Evolutionary conservation across 306 rosid genomes (phyloP).

Genomic region (Prinsepia uniflora): DNA sequence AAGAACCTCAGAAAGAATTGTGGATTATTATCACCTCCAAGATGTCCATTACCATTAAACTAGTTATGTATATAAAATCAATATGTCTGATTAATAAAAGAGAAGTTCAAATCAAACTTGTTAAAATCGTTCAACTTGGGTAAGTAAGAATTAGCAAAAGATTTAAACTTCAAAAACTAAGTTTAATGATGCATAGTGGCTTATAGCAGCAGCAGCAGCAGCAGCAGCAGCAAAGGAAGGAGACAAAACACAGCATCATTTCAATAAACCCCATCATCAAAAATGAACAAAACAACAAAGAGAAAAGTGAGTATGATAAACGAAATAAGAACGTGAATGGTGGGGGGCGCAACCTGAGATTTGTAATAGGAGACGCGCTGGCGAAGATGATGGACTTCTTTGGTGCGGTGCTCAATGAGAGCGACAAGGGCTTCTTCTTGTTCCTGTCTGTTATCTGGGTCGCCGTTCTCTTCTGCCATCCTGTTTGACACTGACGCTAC

Average conservation of each 20-base stretch:
- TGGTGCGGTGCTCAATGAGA: slow-evolving; percentile 74
- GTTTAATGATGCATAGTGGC: neutral
- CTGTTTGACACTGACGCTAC: neutral
- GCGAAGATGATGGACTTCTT: slow-evolving; percentile 59
- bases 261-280: neutral
- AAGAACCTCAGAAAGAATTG: neutral
- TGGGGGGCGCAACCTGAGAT: slow-evolving; percentile 49
- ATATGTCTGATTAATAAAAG: neutral
- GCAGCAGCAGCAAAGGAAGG: neutral
- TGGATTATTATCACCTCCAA: neutral
- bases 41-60: neutral
- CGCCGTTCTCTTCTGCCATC: slow-evolving; percentile 2
- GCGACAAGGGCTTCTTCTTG: slow-evolving; percentile 84
- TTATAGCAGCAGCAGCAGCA: neutral
- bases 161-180: neutral
- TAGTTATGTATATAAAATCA: neutral
- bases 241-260: neutral
- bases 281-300: neutral
- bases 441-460: slow-evolving; percentile 33
- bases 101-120: slow-evolving; percentile 1
- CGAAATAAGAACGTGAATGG: neutral
- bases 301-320: neutral
- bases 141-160: neutral
- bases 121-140: neutral
- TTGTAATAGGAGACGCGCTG: slow-evolving; percentile 58